Conservation (phyloP, 805 yeast genomes). For the Yarrowia hollandica region DNA sequence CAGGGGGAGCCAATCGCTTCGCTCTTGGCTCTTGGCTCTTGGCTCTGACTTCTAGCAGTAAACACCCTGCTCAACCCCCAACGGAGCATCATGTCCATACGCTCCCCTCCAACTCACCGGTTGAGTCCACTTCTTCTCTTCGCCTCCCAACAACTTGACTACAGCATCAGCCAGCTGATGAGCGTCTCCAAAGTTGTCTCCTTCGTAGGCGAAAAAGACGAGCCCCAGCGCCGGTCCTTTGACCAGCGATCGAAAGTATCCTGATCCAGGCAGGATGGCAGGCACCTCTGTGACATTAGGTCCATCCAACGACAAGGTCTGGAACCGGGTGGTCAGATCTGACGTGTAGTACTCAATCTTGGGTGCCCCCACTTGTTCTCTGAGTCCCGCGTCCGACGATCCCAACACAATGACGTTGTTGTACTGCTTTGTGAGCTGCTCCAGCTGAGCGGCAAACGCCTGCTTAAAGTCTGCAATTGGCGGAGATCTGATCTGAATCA, state of each 20-base stretch:
- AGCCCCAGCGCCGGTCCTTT: slow-evolving; percentile 33
- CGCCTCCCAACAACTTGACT: slow-evolving; percentile 37
- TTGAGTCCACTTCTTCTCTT: slow-evolving; percentile 44
- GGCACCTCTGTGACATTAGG: slow-evolving; percentile 16
- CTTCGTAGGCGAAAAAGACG: slow-evolving; percentile 75
- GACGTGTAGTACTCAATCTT: slow-evolving; percentile 17
- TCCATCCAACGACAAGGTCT: slow-evolving; percentile 20
- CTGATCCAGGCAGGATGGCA: slow-evolving; percentile 21
- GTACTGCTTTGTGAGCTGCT: neutral
- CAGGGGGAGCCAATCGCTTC: no score
- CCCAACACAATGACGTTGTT: slow-evolving; percentile 54
- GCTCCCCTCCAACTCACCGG: slow-evolving; percentile 86
- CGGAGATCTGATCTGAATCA: slow-evolving; percentile 85
- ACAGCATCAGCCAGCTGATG: slow-evolving; percentile 48
- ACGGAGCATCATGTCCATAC: slow-evolving; percentile 72
- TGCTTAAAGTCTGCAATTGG: slow-evolving; percentile 62
- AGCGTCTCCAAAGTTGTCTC: slow-evolving; percentile 82
- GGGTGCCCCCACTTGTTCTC: slow-evolving; percentile 27
- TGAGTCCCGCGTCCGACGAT: slow-evolving; percentile 64
- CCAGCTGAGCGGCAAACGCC: slow-evolving; percentile 46
- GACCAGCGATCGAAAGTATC: slow-evolving; percentile 14
- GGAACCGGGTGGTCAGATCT: slow-evolving; percentile 20
- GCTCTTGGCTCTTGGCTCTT: no score
- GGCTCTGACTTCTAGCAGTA: slow-evolving; percentile 52
- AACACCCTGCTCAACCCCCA: slow-evolving; percentile 74